Evolutionary conservation across 2,329 filamentous ascomycete genomes (phyloP).

Genomic region (Penicillium sp.): DNA sequence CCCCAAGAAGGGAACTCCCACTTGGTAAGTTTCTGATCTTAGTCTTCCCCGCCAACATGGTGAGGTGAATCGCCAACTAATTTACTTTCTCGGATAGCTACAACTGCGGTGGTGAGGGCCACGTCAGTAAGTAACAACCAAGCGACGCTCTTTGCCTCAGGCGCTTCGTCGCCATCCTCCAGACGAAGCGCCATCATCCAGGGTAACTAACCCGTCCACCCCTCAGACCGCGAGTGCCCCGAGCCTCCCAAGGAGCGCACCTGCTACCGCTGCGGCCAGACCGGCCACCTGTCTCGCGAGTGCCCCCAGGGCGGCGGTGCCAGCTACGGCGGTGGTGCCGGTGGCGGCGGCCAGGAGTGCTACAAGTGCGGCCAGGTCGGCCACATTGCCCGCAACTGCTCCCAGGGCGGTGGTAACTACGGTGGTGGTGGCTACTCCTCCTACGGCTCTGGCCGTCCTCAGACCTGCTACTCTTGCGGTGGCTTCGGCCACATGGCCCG

Average conservation of each 20-base stretch:
- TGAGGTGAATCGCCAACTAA: constrained; percentile 8
- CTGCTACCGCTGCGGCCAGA: constrained; percentile 68
- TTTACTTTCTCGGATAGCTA: constrained; percentile 56
- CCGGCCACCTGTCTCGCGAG: constrained; percentile 90
- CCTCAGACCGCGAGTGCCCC: constrained; percentile 80
- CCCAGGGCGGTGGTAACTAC: constrained; percentile 54
- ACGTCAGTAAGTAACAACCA: constrained; percentile 66
- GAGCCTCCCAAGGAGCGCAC: constrained; percentile 83
- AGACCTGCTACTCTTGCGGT: constrained; percentile 98
- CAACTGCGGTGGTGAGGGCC: constrained; percentile 79
- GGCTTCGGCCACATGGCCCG: constrained; percentile 96
- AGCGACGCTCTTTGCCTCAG: neutral
- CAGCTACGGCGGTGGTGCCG: constrained; percentile 41
- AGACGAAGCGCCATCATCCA: too few relatives aligned
- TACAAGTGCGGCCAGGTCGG: constrained; percentile 98
- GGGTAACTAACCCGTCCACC: constrained; percentile 9
- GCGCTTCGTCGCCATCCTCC: neutral
- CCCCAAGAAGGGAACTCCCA: constrained; percentile 79
- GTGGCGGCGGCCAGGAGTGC: constrained; percentile 68
- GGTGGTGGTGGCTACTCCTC: constrained; percentile 34
- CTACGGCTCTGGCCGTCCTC: constrained; percentile 51
- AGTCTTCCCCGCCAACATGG: neutral
- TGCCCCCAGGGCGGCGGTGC: constrained; percentile 50
- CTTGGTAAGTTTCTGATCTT: constrained; percentile 63
- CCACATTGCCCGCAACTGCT: constrained; percentile 79